Percentiles rank a stretch among this genome's conserved stretches.
These are phyloP conservation scores for Pichia cephalocereana DNA, from an alignment of 805 yeast genomes.

Conservation along the genomic window DNA sequence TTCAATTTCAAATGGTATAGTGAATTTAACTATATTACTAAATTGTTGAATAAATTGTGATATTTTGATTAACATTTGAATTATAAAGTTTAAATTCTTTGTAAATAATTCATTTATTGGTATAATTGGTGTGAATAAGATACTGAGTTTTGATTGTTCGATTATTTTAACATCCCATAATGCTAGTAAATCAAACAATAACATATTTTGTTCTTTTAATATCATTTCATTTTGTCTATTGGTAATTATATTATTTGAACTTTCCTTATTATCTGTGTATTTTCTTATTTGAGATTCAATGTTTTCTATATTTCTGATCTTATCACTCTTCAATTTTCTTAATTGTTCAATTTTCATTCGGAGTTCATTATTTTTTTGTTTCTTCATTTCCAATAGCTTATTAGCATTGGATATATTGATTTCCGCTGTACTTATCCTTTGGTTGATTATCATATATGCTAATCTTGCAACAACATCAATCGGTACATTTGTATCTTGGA, in stretches of 20 bases:
- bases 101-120: constrained; percentile 14
- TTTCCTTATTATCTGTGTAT: too few species aligned
- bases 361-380: constrained; percentile 10
- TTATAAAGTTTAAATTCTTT: constrained; percentile 16
- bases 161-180: constrained; percentile 6
- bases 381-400: neutral
- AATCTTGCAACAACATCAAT: constrained; percentile 20
- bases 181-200: neutral
- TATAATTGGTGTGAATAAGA: constrained; percentile 22
- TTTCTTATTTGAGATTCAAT: neutral
- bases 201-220: neutral
- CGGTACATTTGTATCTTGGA: constrained; percentile 8
- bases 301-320: neutral
- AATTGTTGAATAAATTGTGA: constrained; percentile 12
- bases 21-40: constrained; percentile 11
- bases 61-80: constrained; percentile 15
- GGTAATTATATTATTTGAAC: neutral
- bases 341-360: constrained; percentile 3
- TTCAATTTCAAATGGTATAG: constrained; percentile 17
- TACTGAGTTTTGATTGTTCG: neutral
- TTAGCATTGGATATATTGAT: neutral
- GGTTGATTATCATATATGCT: constrained; percentile 24
- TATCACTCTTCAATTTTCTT: neutral
- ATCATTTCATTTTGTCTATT: constrained; percentile 1
- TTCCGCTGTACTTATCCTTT: constrained; percentile 11